Percentiles rank a stretch among this genome's conserved stretches.
Evolutionary conservation across 495 filamentous ascomycete genomes (phyloP).

Genomic region (Corynascus novoguineensis): DNA sequence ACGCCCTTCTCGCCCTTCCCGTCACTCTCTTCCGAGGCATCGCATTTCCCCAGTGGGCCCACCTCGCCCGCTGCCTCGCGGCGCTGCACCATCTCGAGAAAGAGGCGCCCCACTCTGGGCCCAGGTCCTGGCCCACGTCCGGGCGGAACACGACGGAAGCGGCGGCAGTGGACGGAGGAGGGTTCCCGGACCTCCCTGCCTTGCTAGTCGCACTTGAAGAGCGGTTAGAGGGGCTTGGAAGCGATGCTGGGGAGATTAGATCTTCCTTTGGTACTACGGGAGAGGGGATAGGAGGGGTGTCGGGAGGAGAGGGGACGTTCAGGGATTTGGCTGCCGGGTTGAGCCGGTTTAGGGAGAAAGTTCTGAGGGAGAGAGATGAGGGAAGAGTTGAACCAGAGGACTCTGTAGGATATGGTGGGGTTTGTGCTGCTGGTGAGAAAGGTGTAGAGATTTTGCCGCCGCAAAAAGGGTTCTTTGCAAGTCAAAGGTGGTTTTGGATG

Average conservation of each 20-base stretch:
- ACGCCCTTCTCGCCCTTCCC: slow-evolving; percentile 19
- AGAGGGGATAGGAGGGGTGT: not conserved
- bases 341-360: not conserved
- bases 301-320: not conserved
- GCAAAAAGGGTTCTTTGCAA: no score
- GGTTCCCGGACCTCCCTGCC: not conserved
- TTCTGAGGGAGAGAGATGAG: not conserved
- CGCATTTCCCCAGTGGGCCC: slow-evolving; percentile 30
- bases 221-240: not conserved
- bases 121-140: no score
- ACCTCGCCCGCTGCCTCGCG: slow-evolving; percentile 23
- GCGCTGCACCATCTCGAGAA: not conserved
- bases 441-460: no score
- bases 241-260: not conserved
- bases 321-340: not conserved
- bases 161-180: not conserved
- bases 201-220: not conserved
- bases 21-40: not conserved
- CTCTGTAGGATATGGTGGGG: no score
- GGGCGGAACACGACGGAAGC: no score
- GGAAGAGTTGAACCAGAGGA: no score
- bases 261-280: not conserved
- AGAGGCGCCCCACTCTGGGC: not conserved
- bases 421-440: no score
- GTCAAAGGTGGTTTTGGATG: no score